Base-by-base conservation (phyloP, 768 basidiomycete genomes). In the Boletus pseudo-olivaceus region DNA sequence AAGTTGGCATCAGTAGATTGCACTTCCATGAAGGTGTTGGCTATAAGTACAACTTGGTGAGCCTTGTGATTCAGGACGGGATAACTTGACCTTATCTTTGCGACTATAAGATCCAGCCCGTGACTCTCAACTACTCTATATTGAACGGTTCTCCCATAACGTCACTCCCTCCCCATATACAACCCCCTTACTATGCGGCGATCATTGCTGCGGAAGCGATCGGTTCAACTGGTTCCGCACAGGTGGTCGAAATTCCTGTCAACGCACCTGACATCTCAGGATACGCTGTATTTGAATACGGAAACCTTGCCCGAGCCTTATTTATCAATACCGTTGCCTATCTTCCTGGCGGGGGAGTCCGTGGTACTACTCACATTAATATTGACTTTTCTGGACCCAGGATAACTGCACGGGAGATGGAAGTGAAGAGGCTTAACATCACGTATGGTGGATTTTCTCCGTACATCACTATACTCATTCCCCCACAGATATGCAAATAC, bases 21-120 rank as follows among this genome's bases (percentile, higher is more conserved):
- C 82, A 78, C 69, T 85, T 85, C 74, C 85, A 88, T 62, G 75
- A 82, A 51, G 86, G 85, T 15, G 72, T 88, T 49, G 86, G 86
- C 1, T 88, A 77, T 71, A 88, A 88, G 68, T 88, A 87, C 62
- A 83, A 81, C 62, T 72, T 87, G 49, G 85, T 83, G 32, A 49
- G 56, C 1, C 3, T 17, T 32, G 17, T 9, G 20, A 29, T 37
- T 19, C 12, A 7, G 8, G 35, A 20, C 11, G 30, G 43, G 19
- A n/a, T 17, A n/a, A 20, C 7, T 33, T 20, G 8, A 41, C 17
- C 53, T 47, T 3, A 44, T 38, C 8, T 29, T 41, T 37, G 20
- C 19, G 50, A 70, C 56, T 1, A 40, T 5, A 47, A 87, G 87
- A 77, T 89, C 45, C 87, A 88, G 67, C 87, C 87, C 5, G 64